Conservation (phyloP, 805 yeast species). For the Teunomyces pallodes region DNA sequence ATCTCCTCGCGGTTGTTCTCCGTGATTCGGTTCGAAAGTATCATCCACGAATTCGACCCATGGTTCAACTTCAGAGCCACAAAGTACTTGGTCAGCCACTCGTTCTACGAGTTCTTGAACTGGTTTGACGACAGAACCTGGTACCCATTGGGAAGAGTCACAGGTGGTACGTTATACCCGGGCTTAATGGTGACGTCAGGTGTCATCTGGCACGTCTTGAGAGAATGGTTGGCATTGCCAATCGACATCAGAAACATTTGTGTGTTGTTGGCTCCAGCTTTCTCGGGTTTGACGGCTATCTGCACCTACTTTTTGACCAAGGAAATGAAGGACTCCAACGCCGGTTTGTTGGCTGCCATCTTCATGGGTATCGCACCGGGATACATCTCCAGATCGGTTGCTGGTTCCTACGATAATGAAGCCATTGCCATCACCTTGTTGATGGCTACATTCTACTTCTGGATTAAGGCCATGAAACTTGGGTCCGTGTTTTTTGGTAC, state of each 20-base stretch:
- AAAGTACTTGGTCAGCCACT: slow-evolving; percentile 78
- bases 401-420: slow-evolving; percentile 98
- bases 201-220: slow-evolving; percentile 72
- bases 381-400: slow-evolving; percentile 95
- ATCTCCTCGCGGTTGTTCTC: slow-evolving; percentile 89
- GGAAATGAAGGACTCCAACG: slow-evolving; percentile 86
- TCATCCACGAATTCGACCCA: slow-evolving; percentile 96
- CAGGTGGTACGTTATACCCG: slow-evolving; percentile 98
- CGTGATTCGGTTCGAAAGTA: slow-evolving; percentile 93
- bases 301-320: slow-evolving; percentile 83
- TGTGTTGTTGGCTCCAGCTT: slow-evolving; percentile 95
- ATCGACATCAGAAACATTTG: slow-evolving; percentile 94
- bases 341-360: slow-evolving; percentile 88
- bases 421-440: slow-evolving; percentile 95
- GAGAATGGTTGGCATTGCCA: slow-evolving; percentile 66
- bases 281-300: slow-evolving; percentile 87
- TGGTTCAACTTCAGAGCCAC: slow-evolving; percentile 98
- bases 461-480: slow-evolving; percentile 91
- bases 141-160: slow-evolving; percentile 98
- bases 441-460: slow-evolving; percentile 91
- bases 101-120: slow-evolving; percentile 87
- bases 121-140: slow-evolving; percentile 99
- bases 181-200: slow-evolving; percentile 99
- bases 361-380: slow-evolving; percentile 99
- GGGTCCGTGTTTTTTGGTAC: slow-evolving; percentile 87